Conservation (phyloP, 495 filamentous ascomycete genomes). For the Tuber melanosporum region DNA sequence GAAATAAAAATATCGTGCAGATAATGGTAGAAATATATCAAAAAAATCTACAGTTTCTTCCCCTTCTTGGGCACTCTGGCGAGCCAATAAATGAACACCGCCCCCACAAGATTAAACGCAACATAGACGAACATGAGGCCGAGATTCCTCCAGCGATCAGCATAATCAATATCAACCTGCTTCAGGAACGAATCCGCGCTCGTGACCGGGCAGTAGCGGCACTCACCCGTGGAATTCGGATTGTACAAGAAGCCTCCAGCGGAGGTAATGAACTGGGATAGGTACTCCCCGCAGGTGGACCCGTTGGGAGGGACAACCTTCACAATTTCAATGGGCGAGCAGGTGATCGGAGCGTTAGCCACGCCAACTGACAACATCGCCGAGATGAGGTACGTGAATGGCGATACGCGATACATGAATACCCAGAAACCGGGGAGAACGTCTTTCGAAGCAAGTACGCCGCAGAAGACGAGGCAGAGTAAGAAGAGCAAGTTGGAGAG, state of each 20-base stretch:
- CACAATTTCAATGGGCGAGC: constrained; percentile 53
- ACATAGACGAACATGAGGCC: constrained; percentile 54
- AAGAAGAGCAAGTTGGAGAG: constrained; percentile 60
- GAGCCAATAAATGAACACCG: constrained; percentile 71
- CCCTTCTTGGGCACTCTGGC: constrained; percentile 66
- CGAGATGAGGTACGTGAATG: constrained; percentile 59
- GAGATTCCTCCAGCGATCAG: constrained; percentile 61
- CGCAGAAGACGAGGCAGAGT: constrained; percentile 58
- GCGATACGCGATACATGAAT: constrained; percentile 65
- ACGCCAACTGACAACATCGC: constrained; percentile 52
- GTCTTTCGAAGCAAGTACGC: constrained; percentile 55
- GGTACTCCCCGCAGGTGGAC: constrained; percentile 51
- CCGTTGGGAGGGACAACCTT: constrained; percentile 49
- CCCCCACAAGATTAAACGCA: constrained; percentile 68
- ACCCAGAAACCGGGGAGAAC: constrained; percentile 58
- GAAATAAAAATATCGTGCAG: neutral
- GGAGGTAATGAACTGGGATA: constrained; percentile 44
- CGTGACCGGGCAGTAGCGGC: constrained; percentile 56
- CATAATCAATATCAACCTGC: constrained; percentile 50
- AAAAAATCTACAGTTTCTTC: constrained; percentile 41
- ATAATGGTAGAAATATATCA: neutral
- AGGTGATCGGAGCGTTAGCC: constrained; percentile 52
- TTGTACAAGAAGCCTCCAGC: constrained; percentile 52
- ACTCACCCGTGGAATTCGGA: constrained; percentile 45
- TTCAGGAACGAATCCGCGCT: constrained; percentile 53